Percentiles rank a stretch among this genome's conserved stretches.
Conservation (phyloP, 2,329 filamentous ascomycete genomes). For the Trichophaea hybrida region DNA sequence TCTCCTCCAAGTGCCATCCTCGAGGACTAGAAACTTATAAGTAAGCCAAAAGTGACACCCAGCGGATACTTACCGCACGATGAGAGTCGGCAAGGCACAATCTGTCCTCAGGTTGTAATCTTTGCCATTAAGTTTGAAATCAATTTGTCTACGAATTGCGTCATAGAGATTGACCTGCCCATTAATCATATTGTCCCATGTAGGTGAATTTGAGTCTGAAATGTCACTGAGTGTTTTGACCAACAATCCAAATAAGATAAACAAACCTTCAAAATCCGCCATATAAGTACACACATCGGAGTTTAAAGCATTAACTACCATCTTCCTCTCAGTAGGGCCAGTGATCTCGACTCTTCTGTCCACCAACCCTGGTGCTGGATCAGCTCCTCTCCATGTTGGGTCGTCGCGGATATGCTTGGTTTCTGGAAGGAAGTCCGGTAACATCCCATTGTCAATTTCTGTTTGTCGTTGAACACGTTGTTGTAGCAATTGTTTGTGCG, state of each 20-base stretch:
- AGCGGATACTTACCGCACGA: constrained; percentile 46
- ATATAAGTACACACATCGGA: constrained; percentile 97
- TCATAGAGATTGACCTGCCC: constrained; percentile 97
- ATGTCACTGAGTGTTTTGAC: constrained; percentile 4
- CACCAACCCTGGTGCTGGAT: constrained; percentile 78
- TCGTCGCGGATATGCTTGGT: constrained; percentile 92
- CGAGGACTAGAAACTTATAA: constrained; percentile 41
- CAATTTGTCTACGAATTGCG: constrained; percentile 79
- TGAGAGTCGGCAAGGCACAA: constrained; percentile 71
- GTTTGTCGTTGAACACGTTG: constrained; percentile 74
- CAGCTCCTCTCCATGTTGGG: constrained; percentile 80
- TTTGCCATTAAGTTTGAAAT: constrained; percentile 91
- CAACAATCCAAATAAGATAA: neutral
- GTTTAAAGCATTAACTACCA: constrained; percentile 96
- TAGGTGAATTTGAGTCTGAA: constrained; percentile 80
- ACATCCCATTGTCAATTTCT: constrained; percentile 75
- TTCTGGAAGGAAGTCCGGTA: constrained; percentile 91
- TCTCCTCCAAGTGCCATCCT: constrained; percentile 97
- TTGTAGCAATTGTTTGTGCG: constrained; percentile 77
- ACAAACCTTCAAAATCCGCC: constrained; percentile 88
- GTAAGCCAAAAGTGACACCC: too few species aligned
- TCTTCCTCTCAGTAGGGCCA: constrained; percentile 92
- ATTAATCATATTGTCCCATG: constrained; percentile 99
- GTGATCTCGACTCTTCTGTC: constrained; percentile 96
- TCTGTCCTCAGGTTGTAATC: constrained; percentile 96